These are phyloP conservation scores for Citrus mangshanensis DNA, from an alignment of 345 rosid species.

Conservation along the genomic window DNA sequence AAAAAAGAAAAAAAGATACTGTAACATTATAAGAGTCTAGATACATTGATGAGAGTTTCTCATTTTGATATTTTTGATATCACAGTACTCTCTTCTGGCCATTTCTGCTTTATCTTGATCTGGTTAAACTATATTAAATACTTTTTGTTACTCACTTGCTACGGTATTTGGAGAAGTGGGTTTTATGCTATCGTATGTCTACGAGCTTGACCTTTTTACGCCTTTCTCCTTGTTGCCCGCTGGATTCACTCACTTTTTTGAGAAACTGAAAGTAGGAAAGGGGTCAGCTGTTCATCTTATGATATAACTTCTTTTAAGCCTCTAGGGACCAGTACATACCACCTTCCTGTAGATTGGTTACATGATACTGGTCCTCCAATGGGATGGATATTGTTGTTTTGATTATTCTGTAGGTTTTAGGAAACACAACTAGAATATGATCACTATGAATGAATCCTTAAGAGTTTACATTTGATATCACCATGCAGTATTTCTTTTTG, in stretches of 20 bases:
- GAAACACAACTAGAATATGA: not conserved
- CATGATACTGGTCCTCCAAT: not conserved
- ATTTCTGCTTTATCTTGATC: not conserved
- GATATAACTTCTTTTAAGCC: not conserved
- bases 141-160: not conserved
- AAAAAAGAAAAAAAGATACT: too few species aligned
- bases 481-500: not conserved
- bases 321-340: not conserved
- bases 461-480: not conserved
- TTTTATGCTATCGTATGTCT: not conserved
- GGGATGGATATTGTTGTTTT: not conserved
- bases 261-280: not conserved
- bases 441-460: not conserved
- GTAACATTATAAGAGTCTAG: not conserved
- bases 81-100: not conserved
- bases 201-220: too few species aligned
- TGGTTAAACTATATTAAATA: not conserved
- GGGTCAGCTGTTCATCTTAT: not conserved
- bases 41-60: not conserved
- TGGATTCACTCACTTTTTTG: too few species aligned
- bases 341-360: not conserved
- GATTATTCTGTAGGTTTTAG: not conserved
- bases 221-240: too few species aligned
- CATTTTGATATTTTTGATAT: not conserved
- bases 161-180: not conserved